Evolutionary conservation across 1,284 basidiomycete genomes (phyloP), one percentile per base, ranked within the genome.

Genomic region (Amylostereum chailletii): DNA sequence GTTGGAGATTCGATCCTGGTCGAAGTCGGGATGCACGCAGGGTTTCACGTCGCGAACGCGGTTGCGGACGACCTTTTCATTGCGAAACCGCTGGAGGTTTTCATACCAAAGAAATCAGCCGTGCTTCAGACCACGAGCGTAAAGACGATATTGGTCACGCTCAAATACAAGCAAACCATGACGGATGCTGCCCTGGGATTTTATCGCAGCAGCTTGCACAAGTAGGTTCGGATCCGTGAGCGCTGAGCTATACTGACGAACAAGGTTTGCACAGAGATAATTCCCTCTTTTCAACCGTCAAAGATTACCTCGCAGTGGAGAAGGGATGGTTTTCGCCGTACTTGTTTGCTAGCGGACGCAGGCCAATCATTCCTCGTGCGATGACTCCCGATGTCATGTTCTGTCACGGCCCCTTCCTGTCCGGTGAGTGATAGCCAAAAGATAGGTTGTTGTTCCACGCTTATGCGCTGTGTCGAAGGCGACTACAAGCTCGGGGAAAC

Each of bases 241-340:
- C 29, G 31, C 40, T 46, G 34, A 37, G 47, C 34, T 11, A 8
- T 29, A 34, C 29, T 42, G 34, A 32, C 19, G 27, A 47, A 41
- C 30, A 40, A 47, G 9, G 40, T 48, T 37, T 36, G n/a, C 33
- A 36, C 45, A 79, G 77, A 51, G 77, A 83, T 56, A 58, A 61
- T 11, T 76, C 74, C 5, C 62, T 83, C 11, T 81, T 83, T 55
- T 64, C 79, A 30, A 68, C 68, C n/a, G 76, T 83, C n/a, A 79
- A 75, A 57, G 79, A 81, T 51, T 83, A 83, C 54, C 62, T 83
- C 48, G 71, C 79, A 0, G 66, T 76, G 3, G 75, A 81, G 61
- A 83, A 83, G 58, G 81, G 79, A 9, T 82, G 80, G 80, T 81
- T 83, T 62, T 78, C 74, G 29, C 78, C 82, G 0, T 83, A 83